These are phyloP conservation scores for Aspergillus sclerotialis DNA, from an alignment of 2,329 filamentous ascomycete genomes.

Conservation along the genomic window DNA sequence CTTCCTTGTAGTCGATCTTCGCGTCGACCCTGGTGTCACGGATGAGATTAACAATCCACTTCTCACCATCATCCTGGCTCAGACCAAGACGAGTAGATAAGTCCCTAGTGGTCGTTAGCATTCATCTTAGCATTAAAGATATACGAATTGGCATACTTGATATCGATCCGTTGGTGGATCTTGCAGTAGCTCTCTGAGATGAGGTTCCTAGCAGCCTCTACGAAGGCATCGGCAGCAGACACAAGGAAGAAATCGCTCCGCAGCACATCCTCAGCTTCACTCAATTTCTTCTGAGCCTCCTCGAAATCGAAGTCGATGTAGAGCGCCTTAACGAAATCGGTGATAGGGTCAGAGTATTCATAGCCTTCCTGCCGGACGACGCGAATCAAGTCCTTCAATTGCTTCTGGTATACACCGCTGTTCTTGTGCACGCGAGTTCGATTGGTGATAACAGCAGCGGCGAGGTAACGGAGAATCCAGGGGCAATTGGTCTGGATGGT, in stretches of 20 bases:
- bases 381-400: conserved; percentile 93
- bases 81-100: conserved; percentile 86
- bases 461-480: conserved; percentile 91
- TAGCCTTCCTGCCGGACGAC: conserved; percentile 96
- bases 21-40: conserved; percentile 94
- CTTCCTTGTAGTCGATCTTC: conserved; percentile 99
- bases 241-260: conserved; percentile 93
- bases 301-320: conserved; percentile 98
- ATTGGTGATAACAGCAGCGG: conserved; percentile 91
- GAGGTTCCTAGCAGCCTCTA: conserved; percentile 88
- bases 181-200: conserved; percentile 99
- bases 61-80: conserved; percentile 92
- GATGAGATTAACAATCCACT: conserved; percentile 99
- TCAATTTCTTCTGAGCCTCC: conserved; percentile 84
- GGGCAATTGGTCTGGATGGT: conserved; percentile 97
- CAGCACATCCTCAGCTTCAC: conserved; percentile 82
- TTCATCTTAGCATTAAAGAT: neutral
- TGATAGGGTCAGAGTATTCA: conserved; percentile 94
- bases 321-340: conserved; percentile 90
- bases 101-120: conserved; percentile 50
- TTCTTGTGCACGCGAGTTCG: conserved; percentile 70
- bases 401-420: conserved; percentile 86
- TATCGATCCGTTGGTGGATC: conserved; percentile 97
- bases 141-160: conserved; percentile 54
- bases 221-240: conserved; percentile 75